phyloP scores from a whole-genome alignment of 1,139 yeast genomes.

The Diutina sp. region DNA sequence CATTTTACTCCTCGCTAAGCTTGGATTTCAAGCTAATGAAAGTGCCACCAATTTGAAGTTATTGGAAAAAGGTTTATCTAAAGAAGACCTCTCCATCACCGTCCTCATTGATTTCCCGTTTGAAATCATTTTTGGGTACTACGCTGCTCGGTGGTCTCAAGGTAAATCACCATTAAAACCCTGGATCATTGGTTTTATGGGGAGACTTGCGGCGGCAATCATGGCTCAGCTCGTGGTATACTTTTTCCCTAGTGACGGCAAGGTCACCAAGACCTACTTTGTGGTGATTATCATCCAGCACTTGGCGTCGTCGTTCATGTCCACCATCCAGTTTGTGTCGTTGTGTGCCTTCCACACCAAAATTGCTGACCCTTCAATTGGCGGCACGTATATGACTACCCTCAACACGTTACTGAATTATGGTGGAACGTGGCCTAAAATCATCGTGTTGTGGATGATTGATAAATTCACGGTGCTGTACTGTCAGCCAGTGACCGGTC shows the following conservation, averaged over 20 bases:
- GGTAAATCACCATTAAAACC: conserved; percentile 66
- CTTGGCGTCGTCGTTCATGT: conserved; percentile 78
- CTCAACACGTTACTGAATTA: conserved; percentile 82
- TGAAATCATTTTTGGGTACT: conserved; percentile 88
- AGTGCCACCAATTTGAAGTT: conserved; percentile 88
- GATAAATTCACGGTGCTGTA: conserved; percentile 60
- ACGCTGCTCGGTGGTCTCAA: conserved; percentile 90
- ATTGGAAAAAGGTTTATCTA: conserved; percentile 84
- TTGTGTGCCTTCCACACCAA: conserved; percentile 90
- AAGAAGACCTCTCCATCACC: conserved; percentile 87
- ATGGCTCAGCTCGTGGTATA: conserved; percentile 66
- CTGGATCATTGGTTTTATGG: conserved; percentile 85
- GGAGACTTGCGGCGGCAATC: conserved; percentile 64
- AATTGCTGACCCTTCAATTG: conserved; percentile 90
- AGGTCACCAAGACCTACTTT: conserved; percentile 27
- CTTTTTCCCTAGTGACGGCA: conserved; percentile 51
- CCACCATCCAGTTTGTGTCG: conserved; percentile 90
- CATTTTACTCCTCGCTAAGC: conserved; percentile 67
- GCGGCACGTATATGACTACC: conserved; percentile 97
- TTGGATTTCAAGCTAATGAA: conserved; percentile 93
- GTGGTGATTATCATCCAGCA: conserved; percentile 67
- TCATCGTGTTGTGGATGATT: conserved; percentile 64
- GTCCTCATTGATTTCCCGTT: conserved; percentile 93
- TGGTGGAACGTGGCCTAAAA: conserved; percentile 97
- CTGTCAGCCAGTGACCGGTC: conserved; percentile 22